Conservation (phyloP, 2,329 filamentous ascomycete genomes). For the Nigrograna mackinnonii region DNA sequence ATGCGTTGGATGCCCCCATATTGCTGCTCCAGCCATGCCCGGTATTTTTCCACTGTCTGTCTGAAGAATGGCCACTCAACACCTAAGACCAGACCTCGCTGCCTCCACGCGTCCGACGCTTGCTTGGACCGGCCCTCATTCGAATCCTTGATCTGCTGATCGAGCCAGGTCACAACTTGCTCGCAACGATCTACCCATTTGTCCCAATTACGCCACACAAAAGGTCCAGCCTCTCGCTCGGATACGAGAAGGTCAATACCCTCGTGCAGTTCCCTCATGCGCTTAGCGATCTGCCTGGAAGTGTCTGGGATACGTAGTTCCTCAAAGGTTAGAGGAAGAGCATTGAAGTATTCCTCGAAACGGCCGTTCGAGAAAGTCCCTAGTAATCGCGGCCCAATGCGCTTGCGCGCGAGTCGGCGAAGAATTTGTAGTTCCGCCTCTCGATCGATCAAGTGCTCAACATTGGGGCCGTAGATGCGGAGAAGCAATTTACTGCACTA, state of each 20-base stretch:
- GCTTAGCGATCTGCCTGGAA: constrained; percentile 91
- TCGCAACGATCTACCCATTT: constrained; percentile 77
- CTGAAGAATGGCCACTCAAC: constrained; percentile 81
- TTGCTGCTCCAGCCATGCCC: constrained; percentile 70
- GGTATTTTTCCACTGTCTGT: constrained; percentile 74
- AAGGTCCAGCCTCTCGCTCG: constrained; percentile 78
- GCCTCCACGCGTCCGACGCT: constrained; percentile 63
- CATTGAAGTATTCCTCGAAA: constrained; percentile 93
- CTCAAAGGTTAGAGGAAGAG: constrained; percentile 74
- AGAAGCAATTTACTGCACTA: constrained; percentile 75
- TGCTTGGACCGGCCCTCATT: constrained; percentile 36
- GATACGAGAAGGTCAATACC: constrained; percentile 83
- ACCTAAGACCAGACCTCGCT: constrained; percentile 77
- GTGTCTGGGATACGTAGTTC: constrained; percentile 82
- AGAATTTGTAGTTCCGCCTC: constrained; percentile 88
- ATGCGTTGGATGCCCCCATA: constrained; percentile 71
- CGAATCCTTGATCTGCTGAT: constrained; percentile 59
- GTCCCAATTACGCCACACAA: constrained; percentile 93
- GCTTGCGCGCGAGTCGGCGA: constrained; percentile 82
- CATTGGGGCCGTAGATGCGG: constrained; percentile 91
- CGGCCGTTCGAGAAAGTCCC: constrained; percentile 94
- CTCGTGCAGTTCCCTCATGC: constrained; percentile 94
- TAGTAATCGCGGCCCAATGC: constrained; percentile 86
- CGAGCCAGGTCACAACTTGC: constrained; percentile 62
- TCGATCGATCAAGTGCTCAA: constrained; percentile 93